Percentiles rank a stretch among this genome's conserved stretches.
Conservation (phyloP, 805 yeast species). For the baker's yeast (Saccharomyces cerevisiae) region DNA sequence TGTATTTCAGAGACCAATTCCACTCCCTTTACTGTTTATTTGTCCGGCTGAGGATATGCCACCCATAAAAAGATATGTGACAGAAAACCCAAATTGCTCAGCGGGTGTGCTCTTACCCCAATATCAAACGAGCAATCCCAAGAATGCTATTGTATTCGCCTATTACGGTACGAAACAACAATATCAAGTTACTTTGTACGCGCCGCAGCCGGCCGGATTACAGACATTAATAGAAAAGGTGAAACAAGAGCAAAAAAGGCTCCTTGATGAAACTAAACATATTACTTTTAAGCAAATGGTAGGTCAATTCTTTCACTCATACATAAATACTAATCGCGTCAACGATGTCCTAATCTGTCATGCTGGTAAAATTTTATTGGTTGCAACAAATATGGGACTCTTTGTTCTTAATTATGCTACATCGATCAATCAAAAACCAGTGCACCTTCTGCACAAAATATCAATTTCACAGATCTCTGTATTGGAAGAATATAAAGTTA, state of each 20-base stretch:
- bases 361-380: slow-evolving; percentile 78
- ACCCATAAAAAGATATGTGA: slow-evolving; percentile 37
- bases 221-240: slow-evolving; percentile 70
- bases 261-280: slow-evolving; percentile 64
- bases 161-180: slow-evolving; percentile 27
- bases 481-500: slow-evolving; percentile 78
- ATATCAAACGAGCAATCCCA: slow-evolving; percentile 9
- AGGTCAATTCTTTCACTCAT: slow-evolving; percentile 57
- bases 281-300: slow-evolving; percentile 66
- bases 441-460: slow-evolving; percentile 60
- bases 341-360: slow-evolving; percentile 86
- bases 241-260: slow-evolving; percentile 62
- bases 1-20: slow-evolving; percentile 80
- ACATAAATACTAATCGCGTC: slow-evolving; percentile 46
- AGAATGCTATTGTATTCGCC: slow-evolving; percentile 19
- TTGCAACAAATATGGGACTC: slow-evolving; percentile 85
- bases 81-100: slow-evolving; percentile 17
- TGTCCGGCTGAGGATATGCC: slow-evolving; percentile 73
- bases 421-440: slow-evolving; percentile 48
- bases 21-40: slow-evolving; percentile 62
- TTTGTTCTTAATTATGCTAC: slow-evolving; percentile 63
- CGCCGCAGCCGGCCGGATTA: slow-evolving; percentile 44
- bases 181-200: slow-evolving; percentile 33
- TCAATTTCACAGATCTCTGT: slow-evolving; percentile 87
- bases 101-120: slow-evolving; percentile 17